Percentiles rank a stretch among this genome's conserved stretches.
phyloP scores from a whole-genome alignment of 2,329 filamentous ascomycete genomes.

The Nemania diffusa region DNA sequence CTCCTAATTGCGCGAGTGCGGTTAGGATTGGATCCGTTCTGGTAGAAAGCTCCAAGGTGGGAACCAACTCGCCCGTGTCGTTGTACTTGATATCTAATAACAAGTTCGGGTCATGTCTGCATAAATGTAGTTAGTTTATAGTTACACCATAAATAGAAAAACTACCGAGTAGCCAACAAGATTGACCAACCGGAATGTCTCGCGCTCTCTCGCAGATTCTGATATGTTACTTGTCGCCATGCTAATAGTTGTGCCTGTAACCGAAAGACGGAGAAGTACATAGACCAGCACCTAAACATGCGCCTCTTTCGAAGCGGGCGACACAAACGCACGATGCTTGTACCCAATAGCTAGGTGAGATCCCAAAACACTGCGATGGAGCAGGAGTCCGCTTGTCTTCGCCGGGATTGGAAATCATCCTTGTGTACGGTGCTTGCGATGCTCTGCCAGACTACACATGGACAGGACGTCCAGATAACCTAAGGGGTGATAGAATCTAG shows the following conservation, averaged over 20 bases:
- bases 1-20: conserved; percentile 30
- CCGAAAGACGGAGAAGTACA: neutral
- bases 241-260: neutral
- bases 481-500: neutral
- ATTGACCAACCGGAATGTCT: conserved; percentile 31
- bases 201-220: conserved; percentile 32
- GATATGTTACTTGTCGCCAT: conserved; percentile 26
- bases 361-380: conserved; percentile 4
- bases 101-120: conserved; percentile 32
- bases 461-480: neutral
- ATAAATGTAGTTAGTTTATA: conserved; percentile 5
- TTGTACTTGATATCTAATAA: conserved; percentile 23
- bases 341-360: neutral
- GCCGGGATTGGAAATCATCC: conserved; percentile 15
- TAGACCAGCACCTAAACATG: neutral
- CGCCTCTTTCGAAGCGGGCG: neutral
- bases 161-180: neutral
- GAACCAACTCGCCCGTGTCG: conserved; percentile 14
- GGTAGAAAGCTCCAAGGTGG: conserved; percentile 19
- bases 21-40: conserved; percentile 28
- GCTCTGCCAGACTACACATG: neutral
- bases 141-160: neutral
- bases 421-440: conserved; percentile 9
- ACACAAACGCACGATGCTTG: conserved; percentile 1
- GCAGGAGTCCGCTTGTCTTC: conserved; percentile 15